A percentile compares a stretch with the other conserved stretches of the same genome.
Conservation (phyloP, 371 early-diverging fungal genomes). For the Rhizopus delemar region DNA sequence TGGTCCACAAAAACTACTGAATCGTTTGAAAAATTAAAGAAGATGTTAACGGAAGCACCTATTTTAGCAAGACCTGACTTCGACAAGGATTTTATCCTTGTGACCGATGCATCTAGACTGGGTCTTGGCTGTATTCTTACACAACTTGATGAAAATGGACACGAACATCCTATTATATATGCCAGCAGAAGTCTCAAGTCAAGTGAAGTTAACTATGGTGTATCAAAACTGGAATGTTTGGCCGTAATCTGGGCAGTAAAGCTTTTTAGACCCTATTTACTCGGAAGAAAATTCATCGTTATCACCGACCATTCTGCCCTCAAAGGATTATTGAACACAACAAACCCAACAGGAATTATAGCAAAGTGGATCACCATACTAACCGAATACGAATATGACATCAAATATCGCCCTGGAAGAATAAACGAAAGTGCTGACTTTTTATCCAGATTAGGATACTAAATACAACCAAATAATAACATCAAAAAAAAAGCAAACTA, state of each 20-base stretch:
- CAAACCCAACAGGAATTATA: background rate
- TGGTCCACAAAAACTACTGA: conserved; percentile 2
- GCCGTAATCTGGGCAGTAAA: conserved; percentile 3
- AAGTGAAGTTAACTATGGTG: conserved; percentile 6
- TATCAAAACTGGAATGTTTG: conserved; percentile 5
- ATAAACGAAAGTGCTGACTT: conserved; percentile 4
- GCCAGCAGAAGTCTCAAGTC: too few relatives aligned
- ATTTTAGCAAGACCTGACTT: too few relatives aligned
- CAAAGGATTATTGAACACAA: conserved; percentile 1
- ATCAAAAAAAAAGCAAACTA: too few relatives aligned
- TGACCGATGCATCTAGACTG: too few relatives aligned
- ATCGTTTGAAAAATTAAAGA: conserved; percentile 4
- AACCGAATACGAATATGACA: conserved; percentile 3
- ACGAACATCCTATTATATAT: too few relatives aligned
- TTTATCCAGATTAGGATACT: conserved; percentile 1
- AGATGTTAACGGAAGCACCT: too few relatives aligned
- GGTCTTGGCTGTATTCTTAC: too few relatives aligned
- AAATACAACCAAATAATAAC: too few relatives aligned
- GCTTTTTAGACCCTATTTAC: background rate
- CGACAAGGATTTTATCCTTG: too few relatives aligned
- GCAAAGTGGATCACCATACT: background rate
- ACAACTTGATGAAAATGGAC: too few relatives aligned
- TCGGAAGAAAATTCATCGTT: background rate
- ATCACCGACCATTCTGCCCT: background rate
- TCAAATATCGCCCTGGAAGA: conserved; percentile 4